These are phyloP conservation scores for Echinosophora koreensis DNA, from an alignment of 306 rosid genomes.

Conservation along the genomic window DNA sequence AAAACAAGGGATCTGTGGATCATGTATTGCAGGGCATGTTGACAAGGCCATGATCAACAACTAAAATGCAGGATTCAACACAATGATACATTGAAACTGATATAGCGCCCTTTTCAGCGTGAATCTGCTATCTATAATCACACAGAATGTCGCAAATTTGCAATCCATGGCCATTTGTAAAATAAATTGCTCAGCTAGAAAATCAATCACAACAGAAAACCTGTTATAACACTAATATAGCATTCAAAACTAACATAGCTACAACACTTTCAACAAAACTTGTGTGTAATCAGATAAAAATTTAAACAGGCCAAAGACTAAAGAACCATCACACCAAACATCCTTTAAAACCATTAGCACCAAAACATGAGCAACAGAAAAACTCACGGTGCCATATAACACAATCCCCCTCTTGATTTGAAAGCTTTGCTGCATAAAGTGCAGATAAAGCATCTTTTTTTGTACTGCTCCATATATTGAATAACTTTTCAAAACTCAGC, in stretches of 20 bases:
- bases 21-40: constrained; percentile 7
- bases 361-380: not conserved
- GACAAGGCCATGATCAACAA: not conserved
- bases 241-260: not conserved
- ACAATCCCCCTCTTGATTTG: not conserved
- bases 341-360: no score
- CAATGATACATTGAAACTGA: not conserved
- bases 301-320: not conserved
- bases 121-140: not conserved
- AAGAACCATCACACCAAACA: not conserved
- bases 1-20: not conserved
- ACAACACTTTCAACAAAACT: not conserved
- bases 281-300: not conserved
- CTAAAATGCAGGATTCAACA: not conserved
- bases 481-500: not conserved
- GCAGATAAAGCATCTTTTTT: not conserved
- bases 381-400: not conserved
- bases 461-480: constrained; percentile 8
- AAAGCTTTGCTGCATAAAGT: not conserved
- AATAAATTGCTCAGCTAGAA: not conserved
- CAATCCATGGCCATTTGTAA: not conserved
- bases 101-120: not conserved
- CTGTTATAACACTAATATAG: not conserved
- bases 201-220: not conserved
- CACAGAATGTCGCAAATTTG: not conserved